Conservation (phyloP, 2,329 filamentous ascomycete species). For the Emergomyces africanus region DNA sequence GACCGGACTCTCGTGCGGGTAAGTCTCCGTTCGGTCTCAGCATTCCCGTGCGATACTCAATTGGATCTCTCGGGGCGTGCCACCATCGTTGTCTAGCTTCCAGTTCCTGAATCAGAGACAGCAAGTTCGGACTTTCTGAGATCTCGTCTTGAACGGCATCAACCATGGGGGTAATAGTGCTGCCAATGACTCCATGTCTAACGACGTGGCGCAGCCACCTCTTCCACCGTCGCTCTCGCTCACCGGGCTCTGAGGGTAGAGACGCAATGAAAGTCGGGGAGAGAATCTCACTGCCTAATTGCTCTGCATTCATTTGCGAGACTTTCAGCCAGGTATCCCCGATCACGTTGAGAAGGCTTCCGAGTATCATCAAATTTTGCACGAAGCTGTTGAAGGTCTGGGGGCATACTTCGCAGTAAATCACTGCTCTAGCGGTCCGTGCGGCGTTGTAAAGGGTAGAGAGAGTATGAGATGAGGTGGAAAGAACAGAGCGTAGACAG, state of each 20-base stretch:
- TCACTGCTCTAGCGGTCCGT: slow-evolving; percentile 28
- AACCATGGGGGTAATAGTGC: slow-evolving; percentile 14
- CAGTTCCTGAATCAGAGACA: slow-evolving; percentile 28
- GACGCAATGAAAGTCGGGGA: slow-evolving; percentile 19
- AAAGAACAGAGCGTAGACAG: slow-evolving; percentile 30
- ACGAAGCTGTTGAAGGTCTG: slow-evolving; percentile 28
- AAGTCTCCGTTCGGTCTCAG: background rate
- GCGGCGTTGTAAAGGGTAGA: slow-evolving; percentile 32
- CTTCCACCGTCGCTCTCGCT: slow-evolving; percentile 22
- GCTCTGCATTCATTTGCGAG: slow-evolving; percentile 22
- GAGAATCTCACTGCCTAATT: slow-evolving; percentile 25
- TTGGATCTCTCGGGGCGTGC: slow-evolving; percentile 17
- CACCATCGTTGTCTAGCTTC: slow-evolving; percentile 31
- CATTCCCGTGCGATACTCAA: background rate
- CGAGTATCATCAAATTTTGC: slow-evolving; percentile 36
- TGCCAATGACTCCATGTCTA: slow-evolving; percentile 25
- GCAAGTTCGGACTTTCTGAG: slow-evolving; percentile 22
- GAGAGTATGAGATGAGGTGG: slow-evolving; percentile 31
- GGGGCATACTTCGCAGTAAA: slow-evolving; percentile 32
- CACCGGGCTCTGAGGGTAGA: slow-evolving; percentile 15
- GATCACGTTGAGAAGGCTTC: slow-evolving; percentile 32
- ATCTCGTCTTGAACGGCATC: slow-evolving; percentile 14
- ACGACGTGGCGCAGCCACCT: slow-evolving; percentile 27
- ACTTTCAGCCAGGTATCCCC: slow-evolving; percentile 33
- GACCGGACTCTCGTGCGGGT: slow-evolving; percentile 1